Evolutionary conservation across 78 protist genomes (phyloP), one percentile per base, ranked within the genome.

Genomic region (Dictyostelium citrinum): DNA sequence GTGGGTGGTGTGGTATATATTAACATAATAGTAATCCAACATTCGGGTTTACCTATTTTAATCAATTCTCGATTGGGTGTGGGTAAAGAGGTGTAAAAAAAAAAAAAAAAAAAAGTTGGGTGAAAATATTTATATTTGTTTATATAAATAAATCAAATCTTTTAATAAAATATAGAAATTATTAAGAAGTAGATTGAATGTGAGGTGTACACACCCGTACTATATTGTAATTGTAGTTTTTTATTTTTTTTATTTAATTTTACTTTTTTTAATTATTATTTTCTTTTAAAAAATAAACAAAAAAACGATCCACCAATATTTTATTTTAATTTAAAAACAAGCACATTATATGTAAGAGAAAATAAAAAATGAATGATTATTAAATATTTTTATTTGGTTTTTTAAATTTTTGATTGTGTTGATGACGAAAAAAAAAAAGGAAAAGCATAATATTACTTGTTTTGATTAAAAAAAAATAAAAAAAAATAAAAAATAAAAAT

Each of bases 141-240:
- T 55, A 55, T 55, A 55, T 20, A 55, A 55, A 55, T 55, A 55
- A 55, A 55, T 55, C 64, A 55, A 55, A 55, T 55, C 64, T 55
- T 14, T 55, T 55, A 20, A 55, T 55, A 55, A 55, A 55, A 35
- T 5, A 33, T 71, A 17, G 77, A 71, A 35, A 16, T 68, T 12
- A 33, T 71, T 27, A 71, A 27, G 12, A 17, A 33, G 20, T 71
- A 71, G 77, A 71, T 29, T 35, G 77, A 71, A 71, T 71, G 41
- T 71, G 77, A 71, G 77, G 37, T 35, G 77, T 55, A 55, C 64
- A 20, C 64, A 55, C 64, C 64, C 64, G 64, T 55, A 55, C 64
- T 55, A 20, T 55, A 55, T 55, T 55, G 64, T 55, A 55, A 55
- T 55, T 55, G n/a, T 55, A 55, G 64, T 55, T 55, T 55, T 55